A percentile compares a stretch with the other conserved stretches of the same genome.
Evolutionary conservation across 306 rosid genomes (phyloP).

Genomic region (Abrus pulchellus): DNA sequence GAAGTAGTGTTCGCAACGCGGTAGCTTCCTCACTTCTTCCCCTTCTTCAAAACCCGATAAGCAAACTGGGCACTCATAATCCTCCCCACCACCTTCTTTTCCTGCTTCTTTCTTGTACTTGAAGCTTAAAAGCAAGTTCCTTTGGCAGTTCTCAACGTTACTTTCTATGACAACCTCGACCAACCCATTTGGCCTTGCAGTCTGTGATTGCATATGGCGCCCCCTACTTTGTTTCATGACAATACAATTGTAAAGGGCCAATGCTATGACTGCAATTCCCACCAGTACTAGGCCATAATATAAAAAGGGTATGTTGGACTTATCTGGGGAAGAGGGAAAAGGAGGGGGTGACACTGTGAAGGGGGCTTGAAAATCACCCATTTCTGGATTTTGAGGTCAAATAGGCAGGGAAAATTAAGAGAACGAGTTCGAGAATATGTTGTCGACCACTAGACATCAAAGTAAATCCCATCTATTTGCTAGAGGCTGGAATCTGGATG

Average conservation of each 20-base stretch:
- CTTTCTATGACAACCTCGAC: constrained; percentile 29
- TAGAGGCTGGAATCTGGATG: neutral
- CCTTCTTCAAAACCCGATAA: constrained; percentile 84
- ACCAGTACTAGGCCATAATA: constrained; percentile 73
- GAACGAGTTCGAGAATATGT: constrained; percentile 20
- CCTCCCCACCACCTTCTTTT: neutral
- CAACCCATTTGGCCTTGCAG: neutral
- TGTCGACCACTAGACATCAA: constrained; percentile 21
- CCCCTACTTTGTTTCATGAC: constrained; percentile 56
- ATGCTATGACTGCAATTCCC: constrained; percentile 61
- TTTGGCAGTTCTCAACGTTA: constrained; percentile 45
- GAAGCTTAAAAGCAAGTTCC: constrained; percentile 66
- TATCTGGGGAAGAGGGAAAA: constrained; percentile 41
- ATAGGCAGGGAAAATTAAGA: constrained; percentile 25
- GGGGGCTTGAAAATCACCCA: constrained; percentile 48
- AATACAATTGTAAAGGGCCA: constrained; percentile 68
- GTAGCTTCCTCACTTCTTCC: constrained; percentile 75
- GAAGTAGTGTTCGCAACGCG: constrained; percentile 72
- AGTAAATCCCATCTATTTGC: constrained; percentile 19
- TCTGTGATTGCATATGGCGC: constrained; percentile 36
- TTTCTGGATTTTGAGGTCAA: constrained; percentile 37
- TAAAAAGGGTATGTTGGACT: constrained; percentile 59
- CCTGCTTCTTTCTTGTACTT: constrained; percentile 56
- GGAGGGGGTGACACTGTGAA: constrained; percentile 47
- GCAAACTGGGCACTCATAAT: constrained; percentile 74